Percentiles rank a stretch among this genome's conserved stretches.
Conservation (phyloP, 768 basidiomycete species). For the Pleurotus pulmonarius region DNA sequence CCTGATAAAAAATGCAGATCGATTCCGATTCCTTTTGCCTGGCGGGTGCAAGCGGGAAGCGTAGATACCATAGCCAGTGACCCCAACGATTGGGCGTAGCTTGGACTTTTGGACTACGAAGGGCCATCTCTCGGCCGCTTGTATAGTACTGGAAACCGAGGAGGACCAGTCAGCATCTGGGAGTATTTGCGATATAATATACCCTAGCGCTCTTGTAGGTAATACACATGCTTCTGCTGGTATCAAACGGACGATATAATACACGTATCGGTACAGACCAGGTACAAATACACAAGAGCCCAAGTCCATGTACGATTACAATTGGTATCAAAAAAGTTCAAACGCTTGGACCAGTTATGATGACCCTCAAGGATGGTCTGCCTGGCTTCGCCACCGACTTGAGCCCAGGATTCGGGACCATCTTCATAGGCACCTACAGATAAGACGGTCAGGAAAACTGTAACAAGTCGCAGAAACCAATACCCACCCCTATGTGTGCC, state of each 20-base stretch:
- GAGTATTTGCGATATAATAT: too few species aligned
- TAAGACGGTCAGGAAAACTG: not conserved
- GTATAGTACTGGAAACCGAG: too few species aligned
- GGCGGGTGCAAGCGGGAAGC: conserved; percentile 45
- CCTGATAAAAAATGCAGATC: conserved; percentile 45
- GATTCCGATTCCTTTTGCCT: conserved; percentile 50
- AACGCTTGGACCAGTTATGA: not conserved
- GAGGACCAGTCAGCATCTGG: too few species aligned
- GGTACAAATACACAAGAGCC: too few species aligned
- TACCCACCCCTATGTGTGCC: conserved; percentile 43
- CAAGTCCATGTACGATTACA: too few species aligned
- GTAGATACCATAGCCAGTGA: not conserved
- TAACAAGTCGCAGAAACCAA: not conserved
- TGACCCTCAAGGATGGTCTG: not conserved
- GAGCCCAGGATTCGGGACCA: not conserved
- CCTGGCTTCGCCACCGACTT: conserved; percentile 2
- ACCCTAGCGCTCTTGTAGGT: too few species aligned
- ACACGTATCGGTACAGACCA: too few species aligned
- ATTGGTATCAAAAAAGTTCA: too few species aligned
- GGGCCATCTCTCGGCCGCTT: too few species aligned
- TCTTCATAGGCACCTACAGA: conserved; percentile 2
- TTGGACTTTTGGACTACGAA: too few species aligned
- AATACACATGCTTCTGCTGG: too few species aligned
- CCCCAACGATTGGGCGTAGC: not conserved
- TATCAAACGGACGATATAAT: too few species aligned